Base-by-base conservation (phyloP, 345 rosid species). In the Alliaria petiolata region DNA sequence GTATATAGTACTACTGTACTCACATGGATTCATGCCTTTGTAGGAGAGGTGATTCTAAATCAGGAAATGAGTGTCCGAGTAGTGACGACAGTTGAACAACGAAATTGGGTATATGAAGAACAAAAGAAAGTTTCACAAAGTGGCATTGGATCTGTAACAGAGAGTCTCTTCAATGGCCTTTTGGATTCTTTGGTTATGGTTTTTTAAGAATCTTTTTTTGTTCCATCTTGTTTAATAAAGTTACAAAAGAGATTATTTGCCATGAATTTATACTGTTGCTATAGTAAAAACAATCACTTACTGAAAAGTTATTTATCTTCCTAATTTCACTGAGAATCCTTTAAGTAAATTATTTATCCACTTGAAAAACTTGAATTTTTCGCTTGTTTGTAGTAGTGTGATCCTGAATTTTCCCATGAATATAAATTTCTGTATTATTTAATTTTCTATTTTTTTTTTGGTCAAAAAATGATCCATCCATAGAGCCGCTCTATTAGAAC, bases 11-110 rank as follows among this genome's bases (percentile, higher is more conserved):
- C 66, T 69, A 80, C 7, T 28, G 11, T 17, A 44, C 19, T 59
- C 46, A 53, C 20, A 15, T 53, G 46, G 42, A 17, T 19, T 34
- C 64, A 14, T 54, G 69, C 39, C 67, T n/a, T n/a, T n/a, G 4
- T 7, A 79, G 86, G 80, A 78, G 81, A 69, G 76, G 64, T 52
- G 80, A 69, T 36, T 38, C 78, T 19, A 82, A 55, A 36, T 33
- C 51, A 4, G 81, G 74, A 19, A 74, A 65, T 40, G 86, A 84
- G 47, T 52, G 70, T 65, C 81, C 57, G 2, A 73, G 82, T 78
- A 71, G 81, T 26, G 80, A 56, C 19, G 66, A 65, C 42, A 6
- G 60, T 45, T 71, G 54, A 72, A 62, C 60, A 33, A 60, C 52
- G 19, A 28, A 39, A 17, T 5, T 60, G 17, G 20, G 36, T n/a